phyloP scores from a whole-genome alignment of 192 early-diverging fungal genomes.

The Gorgonomyces haynaldii region DNA sequence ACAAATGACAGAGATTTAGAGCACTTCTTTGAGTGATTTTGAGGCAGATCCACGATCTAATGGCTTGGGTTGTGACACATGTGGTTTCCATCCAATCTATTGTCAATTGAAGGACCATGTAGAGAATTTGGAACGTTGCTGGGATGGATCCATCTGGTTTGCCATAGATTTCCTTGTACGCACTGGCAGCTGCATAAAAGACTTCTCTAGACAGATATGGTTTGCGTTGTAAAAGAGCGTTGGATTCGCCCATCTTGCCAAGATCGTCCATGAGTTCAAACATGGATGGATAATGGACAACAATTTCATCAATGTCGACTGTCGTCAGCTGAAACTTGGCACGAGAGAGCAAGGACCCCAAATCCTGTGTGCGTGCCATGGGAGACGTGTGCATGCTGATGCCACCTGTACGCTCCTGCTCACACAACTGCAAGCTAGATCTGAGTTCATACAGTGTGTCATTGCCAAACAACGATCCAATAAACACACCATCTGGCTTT shows the following conservation, averaged over 20 bases:
- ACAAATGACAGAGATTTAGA: too few species aligned
- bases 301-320: conserved; percentile 84
- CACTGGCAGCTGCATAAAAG: conserved; percentile 68
- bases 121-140: conserved; percentile 74
- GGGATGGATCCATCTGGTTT: conserved; percentile 79
- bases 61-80: conserved; percentile 71
- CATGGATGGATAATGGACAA: conserved; percentile 81
- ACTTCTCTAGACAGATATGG: conserved; percentile 57
- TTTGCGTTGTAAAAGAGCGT: conserved; percentile 58
- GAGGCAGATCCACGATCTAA: conserved; percentile 67
- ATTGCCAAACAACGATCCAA: conserved; percentile 87
- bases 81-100: conserved; percentile 92
- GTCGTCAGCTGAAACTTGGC: conserved; percentile 85
- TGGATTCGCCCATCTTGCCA: conserved; percentile 86
- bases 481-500: conserved; percentile 87
- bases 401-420: conserved; percentile 82
- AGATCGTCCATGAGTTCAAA: conserved; percentile 86
- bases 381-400: conserved; percentile 82
- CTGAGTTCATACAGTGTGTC: conserved; percentile 96
- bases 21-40: conserved; percentile 55
- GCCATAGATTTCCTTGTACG: conserved; percentile 83
- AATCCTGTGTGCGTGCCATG: conserved; percentile 58
- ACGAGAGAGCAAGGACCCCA: conserved; percentile 62
- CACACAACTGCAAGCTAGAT: conserved; percentile 80
- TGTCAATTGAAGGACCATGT: conserved; percentile 14